Percentiles rank a stretch among this genome's conserved stretches.
phyloP scores from a whole-genome alignment of 2,329 filamentous ascomycete species.

The Cercospora citrullina region DNA sequence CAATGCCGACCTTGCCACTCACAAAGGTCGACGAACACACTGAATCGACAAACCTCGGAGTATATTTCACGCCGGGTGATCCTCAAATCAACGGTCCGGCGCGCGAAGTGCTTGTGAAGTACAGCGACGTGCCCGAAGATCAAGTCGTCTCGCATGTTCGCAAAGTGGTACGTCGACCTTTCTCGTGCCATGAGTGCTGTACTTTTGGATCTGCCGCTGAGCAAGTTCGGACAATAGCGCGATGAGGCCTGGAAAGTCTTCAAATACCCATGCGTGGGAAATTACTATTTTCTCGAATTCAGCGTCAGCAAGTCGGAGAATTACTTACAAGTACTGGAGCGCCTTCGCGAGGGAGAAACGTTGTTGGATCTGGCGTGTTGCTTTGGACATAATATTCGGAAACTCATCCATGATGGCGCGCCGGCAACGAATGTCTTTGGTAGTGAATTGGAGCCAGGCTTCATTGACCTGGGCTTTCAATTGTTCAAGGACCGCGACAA shows the following conservation, averaged over 20 bases:
- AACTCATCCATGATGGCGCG: constrained; percentile 42
- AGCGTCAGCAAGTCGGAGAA: constrained; percentile 26
- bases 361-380: constrained; percentile 46
- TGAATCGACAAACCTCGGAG: constrained; percentile 5
- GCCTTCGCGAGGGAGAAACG: constrained; percentile 35
- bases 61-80: not conserved
- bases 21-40: not conserved
- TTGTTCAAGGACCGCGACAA: constrained; percentile 41
- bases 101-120: constrained; percentile 13
- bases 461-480: constrained; percentile 42
- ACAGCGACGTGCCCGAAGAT: constrained; percentile 4
- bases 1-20: not conserved
- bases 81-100: constrained; percentile 5
- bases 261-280: constrained; percentile 30
- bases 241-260: constrained; percentile 24
- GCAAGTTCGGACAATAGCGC: constrained; percentile 3
- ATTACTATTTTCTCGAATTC: constrained; percentile 27
- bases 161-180: not conserved
- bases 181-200: not conserved
- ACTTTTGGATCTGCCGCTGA: not conserved
- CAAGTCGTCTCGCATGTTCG: constrained; percentile 5
- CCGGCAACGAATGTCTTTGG: constrained; percentile 38
- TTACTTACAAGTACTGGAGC: constrained; percentile 35
- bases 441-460: constrained; percentile 38
- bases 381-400: constrained; percentile 35